Conservation (phyloP, 139 green algal genomes). For the Coccomyxa sp. region DNA sequence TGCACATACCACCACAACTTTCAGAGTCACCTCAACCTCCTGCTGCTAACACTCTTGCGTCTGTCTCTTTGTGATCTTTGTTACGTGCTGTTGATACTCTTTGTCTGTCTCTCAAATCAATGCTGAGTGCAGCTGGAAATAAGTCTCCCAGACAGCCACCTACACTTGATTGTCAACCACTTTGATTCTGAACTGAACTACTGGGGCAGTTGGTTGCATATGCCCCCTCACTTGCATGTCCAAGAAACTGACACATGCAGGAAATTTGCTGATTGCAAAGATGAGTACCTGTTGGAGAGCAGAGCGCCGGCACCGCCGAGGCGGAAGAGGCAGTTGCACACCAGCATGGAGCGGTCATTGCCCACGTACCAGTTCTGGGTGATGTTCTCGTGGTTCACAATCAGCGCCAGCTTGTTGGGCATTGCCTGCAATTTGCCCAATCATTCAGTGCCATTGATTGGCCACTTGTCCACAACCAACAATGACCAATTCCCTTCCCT, state of each 20-base stretch:
- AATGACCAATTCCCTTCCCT: not conserved
- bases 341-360: constrained; percentile 39
- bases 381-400: constrained; percentile 29
- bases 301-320: constrained; percentile 42
- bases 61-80: too few relatives aligned
- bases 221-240: not conserved
- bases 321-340: constrained; percentile 55
- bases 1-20: not conserved
- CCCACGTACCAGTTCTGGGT: constrained; percentile 24
- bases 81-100: too few relatives aligned
- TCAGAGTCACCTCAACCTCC: too few relatives aligned
- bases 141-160: too few relatives aligned
- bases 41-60: too few relatives aligned
- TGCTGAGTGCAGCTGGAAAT: too few relatives aligned
- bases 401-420: constrained; percentile 12
- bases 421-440: constrained; percentile 2
- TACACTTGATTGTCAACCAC: too few relatives aligned
- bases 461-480: too few relatives aligned
- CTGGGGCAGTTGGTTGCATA: too few relatives aligned
- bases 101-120: too few relatives aligned
- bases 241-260: not conserved
- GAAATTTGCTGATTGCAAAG: not conserved
- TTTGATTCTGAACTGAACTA: too few relatives aligned
- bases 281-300: constrained; percentile 29
- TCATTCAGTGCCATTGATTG: too few relatives aligned